These are phyloP conservation scores for Chimonanthus praecox DNA, from an alignment of 164 flowering plant genomes.

Conservation along the genomic window DNA sequence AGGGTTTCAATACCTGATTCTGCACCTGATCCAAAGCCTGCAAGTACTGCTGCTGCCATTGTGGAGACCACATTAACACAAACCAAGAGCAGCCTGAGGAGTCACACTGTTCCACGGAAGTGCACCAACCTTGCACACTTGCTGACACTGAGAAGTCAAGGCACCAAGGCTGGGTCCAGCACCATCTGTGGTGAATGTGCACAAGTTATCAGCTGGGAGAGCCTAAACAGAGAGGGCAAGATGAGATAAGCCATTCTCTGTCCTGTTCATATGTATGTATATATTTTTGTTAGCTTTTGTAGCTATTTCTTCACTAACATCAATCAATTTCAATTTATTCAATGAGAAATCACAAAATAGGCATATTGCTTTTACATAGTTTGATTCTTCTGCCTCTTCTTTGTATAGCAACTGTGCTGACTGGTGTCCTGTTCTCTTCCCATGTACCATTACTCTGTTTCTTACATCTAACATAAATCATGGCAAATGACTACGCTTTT, in stretches of 20 bases:
- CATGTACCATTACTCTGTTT: too few relatives aligned
- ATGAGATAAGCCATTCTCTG: not conserved
- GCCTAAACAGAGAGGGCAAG: conserved; percentile 27
- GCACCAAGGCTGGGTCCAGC: conserved; percentile 61
- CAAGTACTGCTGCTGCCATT: conserved; percentile 14
- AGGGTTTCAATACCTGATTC: conserved; percentile 44
- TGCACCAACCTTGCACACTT: conserved; percentile 81
- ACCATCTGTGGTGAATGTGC: conserved; percentile 93
- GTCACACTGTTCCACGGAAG: conserved; percentile 31
- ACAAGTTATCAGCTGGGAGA: conserved; percentile 71
- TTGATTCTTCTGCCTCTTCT: too few relatives aligned
- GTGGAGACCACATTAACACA: conserved; percentile 14
- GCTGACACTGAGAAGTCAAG: conserved; percentile 80
- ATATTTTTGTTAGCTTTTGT: too few relatives aligned
- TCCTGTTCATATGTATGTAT: not conserved
- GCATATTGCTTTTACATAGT: too few relatives aligned
- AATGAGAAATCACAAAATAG: too few relatives aligned
- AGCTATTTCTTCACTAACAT: too few relatives aligned
- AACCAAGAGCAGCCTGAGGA: conserved; percentile 25
- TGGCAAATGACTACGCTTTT: too few relatives aligned
- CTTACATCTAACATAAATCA: too few relatives aligned
- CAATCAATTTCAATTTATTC: too few relatives aligned
- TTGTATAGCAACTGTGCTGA: too few relatives aligned
- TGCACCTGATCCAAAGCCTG: conserved; percentile 26
- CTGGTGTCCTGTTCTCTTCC: too few relatives aligned